Evolutionary conservation across 495 filamentous ascomycete genomes (phyloP), one percentile per base, ranked within the genome.

Genomic region (Hypoxylon subgilvum): DNA sequence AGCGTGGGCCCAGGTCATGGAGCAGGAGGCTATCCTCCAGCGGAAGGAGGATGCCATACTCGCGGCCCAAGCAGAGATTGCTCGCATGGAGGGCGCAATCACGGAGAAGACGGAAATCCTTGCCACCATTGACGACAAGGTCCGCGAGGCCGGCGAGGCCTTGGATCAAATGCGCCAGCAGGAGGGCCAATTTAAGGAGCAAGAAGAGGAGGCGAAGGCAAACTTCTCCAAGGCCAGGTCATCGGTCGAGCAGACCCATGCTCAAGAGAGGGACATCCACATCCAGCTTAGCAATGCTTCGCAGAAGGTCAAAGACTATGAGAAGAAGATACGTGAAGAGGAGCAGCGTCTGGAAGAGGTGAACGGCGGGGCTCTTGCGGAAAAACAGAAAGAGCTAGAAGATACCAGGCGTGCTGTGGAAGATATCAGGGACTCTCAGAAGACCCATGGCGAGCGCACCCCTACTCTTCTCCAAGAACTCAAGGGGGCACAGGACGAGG

Each of bases 1-100:
- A 74, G 86, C 81, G 23, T 93, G 89, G 89, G 77, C 81, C 19
- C 87, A 90, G 57, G 88, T 92, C 1, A 70, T 68, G 9, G 67
- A 74, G 9, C 63, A 74, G 38, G 74, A 79, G 59, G 52, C 59
- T 5, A 66, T 73, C 14, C 55, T 75, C 1, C 44, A 60, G 25
- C 31, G 52, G 18, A 61, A 65, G 32, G 65, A 74, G 22, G 45
- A 67, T 4, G 63, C 63, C 5, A 57, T 80, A 23, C 49, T 65
- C 6, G 65, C 71, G 19, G 55, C 75, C 4, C 48, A 74, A 16
- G 62, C 67, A 21, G 56, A 69, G 8, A 59, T 76, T 4, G 19
- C 51, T 2, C 62, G 65, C 14, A 59, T 41, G 27, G 65, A 73
- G 42, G 39, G 41, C 10, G 31, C 50, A 2, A 59, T 68, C 28